phyloP scores from a whole-genome alignment of 805 yeast genomes.

The Saccharomyces eubayanus region DNA sequence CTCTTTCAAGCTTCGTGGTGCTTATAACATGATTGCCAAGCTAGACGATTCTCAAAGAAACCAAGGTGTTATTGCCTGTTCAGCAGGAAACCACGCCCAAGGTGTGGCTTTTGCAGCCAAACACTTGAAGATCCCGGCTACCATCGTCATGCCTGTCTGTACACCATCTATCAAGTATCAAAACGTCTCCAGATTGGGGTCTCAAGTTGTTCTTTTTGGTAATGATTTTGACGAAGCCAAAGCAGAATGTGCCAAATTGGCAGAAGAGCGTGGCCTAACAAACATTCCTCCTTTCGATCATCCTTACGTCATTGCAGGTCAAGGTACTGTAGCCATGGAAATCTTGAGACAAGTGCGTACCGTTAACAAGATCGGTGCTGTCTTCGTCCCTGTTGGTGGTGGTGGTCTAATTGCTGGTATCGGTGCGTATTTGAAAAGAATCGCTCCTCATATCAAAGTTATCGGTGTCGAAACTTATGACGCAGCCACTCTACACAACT shows the following conservation, averaged over 20 bases:
- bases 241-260: conserved; percentile 70
- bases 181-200: conserved; percentile 86
- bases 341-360: conserved; percentile 73
- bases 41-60: conserved; percentile 47
- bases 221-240: conserved; percentile 95
- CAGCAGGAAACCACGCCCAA: conserved; percentile 99
- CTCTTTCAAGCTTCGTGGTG: conserved; percentile 94
- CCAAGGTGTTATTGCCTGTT: conserved; percentile 93
- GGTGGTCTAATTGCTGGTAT: conserved; percentile 94
- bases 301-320: conserved; percentile 97
- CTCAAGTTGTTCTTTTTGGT: conserved; percentile 88
- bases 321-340: conserved; percentile 95
- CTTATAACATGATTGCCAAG: conserved; percentile 93
- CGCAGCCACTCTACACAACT: conserved; percentile 83
- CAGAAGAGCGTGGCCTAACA: conserved; percentile 62
- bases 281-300: conserved; percentile 98
- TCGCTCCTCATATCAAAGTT: conserved; percentile 95
- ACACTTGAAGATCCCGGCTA: conserved; percentile 79
- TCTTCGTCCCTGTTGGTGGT: conserved; percentile 92
- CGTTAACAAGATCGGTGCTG: conserved; percentile 63
- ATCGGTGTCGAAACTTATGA: conserved; percentile 95
- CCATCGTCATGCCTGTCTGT: conserved; percentile 96
- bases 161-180: conserved; percentile 92
- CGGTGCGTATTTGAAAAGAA: conserved; percentile 80
- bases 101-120: conserved; percentile 94